Evolutionary conservation across 2,329 filamentous ascomycete genomes (phyloP), one percentile per base, ranked within the genome.

Genomic region (Phialophora expanda): DNA sequence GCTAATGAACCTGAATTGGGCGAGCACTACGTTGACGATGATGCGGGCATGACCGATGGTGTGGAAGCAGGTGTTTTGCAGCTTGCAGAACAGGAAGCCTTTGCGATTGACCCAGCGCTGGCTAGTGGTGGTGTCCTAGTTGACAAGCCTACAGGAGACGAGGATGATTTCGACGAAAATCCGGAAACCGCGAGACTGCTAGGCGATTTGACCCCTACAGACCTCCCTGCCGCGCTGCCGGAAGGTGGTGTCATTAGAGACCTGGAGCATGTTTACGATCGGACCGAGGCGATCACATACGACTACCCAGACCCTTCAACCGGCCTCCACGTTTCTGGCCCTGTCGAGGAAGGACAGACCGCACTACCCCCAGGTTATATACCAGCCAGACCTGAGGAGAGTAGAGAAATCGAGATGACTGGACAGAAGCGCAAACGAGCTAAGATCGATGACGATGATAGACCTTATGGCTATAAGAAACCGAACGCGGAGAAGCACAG

Each of bases 71-170:
- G 61, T 8, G 34, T 73, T 41, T 65, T 73, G 14, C 61, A 61
- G 22, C 62, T 72, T 11, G 73, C 72, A 12, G 55, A 71, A 57
- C 71, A 72, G 22, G 71, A 73, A 65, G 74, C 75, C 8, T 78
- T 82, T 46, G 78, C 79, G 0, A 77, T 83, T 61, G 81, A 83
- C 66, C 80, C 81, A 14, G 75, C 77, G 1, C 70, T 83, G 61
- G 58, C 7, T 32, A 22, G 38, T 55, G 28, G 38, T 22, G 28
- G 46, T 22, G 60, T 28, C 17, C 12, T 32, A 17, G 24, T 41
- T 32, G 51, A 59, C 22, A 55, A 61, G 7, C 61, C 61, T 20
- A 48, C 53, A n/a, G 71, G 69, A 30, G 67, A 69, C 53, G 71
- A 72, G 8, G 71, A 72, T 34, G 67, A 68, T 12, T 69, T 58